Conservation (phyloP, 2,329 filamentous ascomycete species). For the Penicillium thymicola region DNA sequence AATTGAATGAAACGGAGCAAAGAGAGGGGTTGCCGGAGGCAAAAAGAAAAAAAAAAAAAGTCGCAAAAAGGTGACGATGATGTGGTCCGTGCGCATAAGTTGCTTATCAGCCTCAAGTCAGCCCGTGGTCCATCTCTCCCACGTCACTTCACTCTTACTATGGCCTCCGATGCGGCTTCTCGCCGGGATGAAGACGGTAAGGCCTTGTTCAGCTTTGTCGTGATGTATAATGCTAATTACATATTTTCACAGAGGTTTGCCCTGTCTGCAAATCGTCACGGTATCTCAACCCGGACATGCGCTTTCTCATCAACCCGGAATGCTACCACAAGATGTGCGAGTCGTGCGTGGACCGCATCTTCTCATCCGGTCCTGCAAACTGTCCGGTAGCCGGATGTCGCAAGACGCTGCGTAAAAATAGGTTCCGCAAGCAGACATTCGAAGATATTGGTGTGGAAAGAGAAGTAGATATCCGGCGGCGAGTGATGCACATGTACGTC, state of each 20-base stretch:
- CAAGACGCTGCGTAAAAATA: constrained; percentile 77
- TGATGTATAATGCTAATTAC: constrained; percentile 6
- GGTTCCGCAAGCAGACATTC: constrained; percentile 86
- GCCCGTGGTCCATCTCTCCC: constrained; percentile 4
- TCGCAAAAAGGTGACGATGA: constrained; percentile 7
- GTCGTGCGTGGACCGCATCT: constrained; percentile 91
- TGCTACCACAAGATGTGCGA: constrained; percentile 99
- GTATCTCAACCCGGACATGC: constrained; percentile 91
- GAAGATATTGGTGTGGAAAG: constrained; percentile 82
- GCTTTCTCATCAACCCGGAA: constrained; percentile 94
- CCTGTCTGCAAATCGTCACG: constrained; percentile 96
- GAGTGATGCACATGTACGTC: constrained; percentile 62
- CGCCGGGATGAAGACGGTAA: constrained; percentile 45
- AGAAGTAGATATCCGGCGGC: constrained; percentile 84
- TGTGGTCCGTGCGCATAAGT: constrained; percentile 25
- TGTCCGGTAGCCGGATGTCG: constrained; percentile 89
- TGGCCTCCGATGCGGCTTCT: constrained; percentile 30
- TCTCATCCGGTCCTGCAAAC: constrained; percentile 83
- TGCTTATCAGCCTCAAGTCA: constrained; percentile 11
- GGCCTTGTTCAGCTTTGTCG: not conserved
- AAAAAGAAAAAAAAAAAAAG: constrained; percentile 13
- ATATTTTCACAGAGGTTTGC: constrained; percentile 65
- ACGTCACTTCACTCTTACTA: constrained; percentile 8
- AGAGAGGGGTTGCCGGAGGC: not conserved
- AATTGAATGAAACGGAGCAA: not conserved